Evolutionary conservation across 306 rosid genomes (phyloP), one percentile per base, ranked within the genome.

Genomic region (Quercus mongolica): DNA sequence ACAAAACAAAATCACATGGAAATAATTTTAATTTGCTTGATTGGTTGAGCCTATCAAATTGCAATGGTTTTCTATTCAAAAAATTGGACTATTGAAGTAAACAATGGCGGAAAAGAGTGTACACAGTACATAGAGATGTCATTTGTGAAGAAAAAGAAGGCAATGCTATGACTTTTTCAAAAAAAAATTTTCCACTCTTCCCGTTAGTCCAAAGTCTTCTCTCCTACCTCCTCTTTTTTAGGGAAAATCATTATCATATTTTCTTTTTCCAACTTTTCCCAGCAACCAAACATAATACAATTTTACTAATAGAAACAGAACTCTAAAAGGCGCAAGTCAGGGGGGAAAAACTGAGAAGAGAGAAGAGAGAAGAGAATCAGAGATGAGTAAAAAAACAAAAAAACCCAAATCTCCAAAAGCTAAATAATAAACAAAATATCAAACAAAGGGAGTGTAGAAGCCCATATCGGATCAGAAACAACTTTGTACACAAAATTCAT

Each of bases 111-210:
- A 30, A 30, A 30, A 30, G 31, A 30, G 31, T 26, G 28, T 26
- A 26, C 28, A 26, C 28, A 3, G 41, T 5, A 35, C 8, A 35
- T 31, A 13, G 76, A 26, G 28, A 26, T 26, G 28, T 69, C 33
- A 78, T 79, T 38, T 19, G 80, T 75, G 21, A 64, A 67, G 90
- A 87, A 85, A 89, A 84, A 59, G 28, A n/a, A 15, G 82, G 81
- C 76, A 38, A 18, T 3, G 26, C 68, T 55, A 85, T 78, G 77
- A 85, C 83, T 78, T 46, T 5, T 76, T 31, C 55, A 21, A 31
- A 30, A 18, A 8, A 61, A 33, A 33, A 49, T 7, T 0, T 38
- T 38, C 46, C 46, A 38, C 46, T 38, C 44, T 38, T 38, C 46
- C 46, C 46, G 46, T 38, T 38, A 38, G 46, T 2, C 11, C 38